Evolutionary conservation across 164 flowering plant genomes (phyloP), one percentile per base, ranked within the genome.

Genomic region (Piper betle): DNA sequence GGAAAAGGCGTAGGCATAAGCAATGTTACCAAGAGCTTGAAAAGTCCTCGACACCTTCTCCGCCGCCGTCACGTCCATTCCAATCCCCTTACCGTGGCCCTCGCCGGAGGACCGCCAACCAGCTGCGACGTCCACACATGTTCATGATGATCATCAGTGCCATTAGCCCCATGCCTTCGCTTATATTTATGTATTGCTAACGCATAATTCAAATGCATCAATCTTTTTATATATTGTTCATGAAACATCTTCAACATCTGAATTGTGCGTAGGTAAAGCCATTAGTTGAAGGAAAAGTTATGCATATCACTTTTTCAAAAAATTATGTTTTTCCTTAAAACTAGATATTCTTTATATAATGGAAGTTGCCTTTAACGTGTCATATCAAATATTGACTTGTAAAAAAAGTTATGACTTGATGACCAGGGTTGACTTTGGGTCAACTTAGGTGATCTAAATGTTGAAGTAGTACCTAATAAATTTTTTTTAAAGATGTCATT

Each of bases 11-110:
- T 88, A 93, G 12, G 99, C 97, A 57, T 88, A 90, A 20, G 97
- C 96, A 13, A 93, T 88, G 67, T 90, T 77, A n/a, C 98, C 98
- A 7, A 93, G 69, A 33, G 98, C 84, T 71, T 86, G 91, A 71
- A 87, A 93, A 5, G 77, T 71, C 55, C 71, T 76, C 94, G 93
- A 93, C 6, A 90, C 74, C 67, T 93, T 93, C 67, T 89, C 91
- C 2, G 72, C 18, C 0, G 73, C 78, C 7, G 96, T 25, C 59
- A 88, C 91, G 66, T 88, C 96, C 8, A 82, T 79, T 0, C 95
- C 97, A 1, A 85, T 78, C 99, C 99, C 0, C 93, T 84, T 42
- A 93, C 61, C 37, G 67, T 67, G 55, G 94, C 89, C 74, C 74
- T 71, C 37, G 59, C 83, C 38, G 73, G 69, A 10, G 48, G 70